These are phyloP conservation scores for Trichoderma pleuroti DNA, from an alignment of 2,329 filamentous ascomycete genomes.

Conservation along the genomic window DNA sequence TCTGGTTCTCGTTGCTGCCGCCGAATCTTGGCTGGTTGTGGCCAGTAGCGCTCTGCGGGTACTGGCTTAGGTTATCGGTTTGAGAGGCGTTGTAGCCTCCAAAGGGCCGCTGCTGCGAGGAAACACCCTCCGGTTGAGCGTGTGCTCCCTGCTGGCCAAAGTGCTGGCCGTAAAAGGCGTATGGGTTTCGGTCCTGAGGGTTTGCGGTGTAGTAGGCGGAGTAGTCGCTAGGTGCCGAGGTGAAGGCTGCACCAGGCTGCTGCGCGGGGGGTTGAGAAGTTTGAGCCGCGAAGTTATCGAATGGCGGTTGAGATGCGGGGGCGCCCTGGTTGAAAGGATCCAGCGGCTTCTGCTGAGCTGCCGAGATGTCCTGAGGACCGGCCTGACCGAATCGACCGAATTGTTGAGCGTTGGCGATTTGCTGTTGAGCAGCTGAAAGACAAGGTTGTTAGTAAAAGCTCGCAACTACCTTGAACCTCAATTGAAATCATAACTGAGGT, in stretches of 20 bases:
- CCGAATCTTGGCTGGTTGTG: constrained; percentile 59
- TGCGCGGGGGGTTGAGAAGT: constrained; percentile 57
- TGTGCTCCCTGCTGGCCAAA: constrained; percentile 55
- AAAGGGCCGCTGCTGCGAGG: constrained; percentile 69
- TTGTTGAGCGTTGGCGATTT: constrained; percentile 58
- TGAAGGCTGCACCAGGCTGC: constrained; percentile 63
- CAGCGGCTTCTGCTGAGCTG: constrained; percentile 71
- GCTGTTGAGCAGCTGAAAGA: constrained; percentile 41
- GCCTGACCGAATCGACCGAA: constrained; percentile 68
- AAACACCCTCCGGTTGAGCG: constrained; percentile 69
- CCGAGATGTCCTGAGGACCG: constrained; percentile 55
- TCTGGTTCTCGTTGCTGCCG: constrained; percentile 64
- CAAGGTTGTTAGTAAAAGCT: constrained; percentile 19
- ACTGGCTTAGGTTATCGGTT: constrained; percentile 63
- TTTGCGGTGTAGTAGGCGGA: constrained; percentile 82
- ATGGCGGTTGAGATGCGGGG: constrained; percentile 49
- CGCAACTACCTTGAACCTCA: not conserved
- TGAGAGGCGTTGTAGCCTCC: constrained; percentile 69
- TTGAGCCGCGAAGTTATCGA: constrained; percentile 58
- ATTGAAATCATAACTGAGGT: constrained; percentile 23
- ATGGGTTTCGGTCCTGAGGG: constrained; percentile 66
- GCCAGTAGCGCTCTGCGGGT: constrained; percentile 64
- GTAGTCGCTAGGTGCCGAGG: constrained; percentile 74
- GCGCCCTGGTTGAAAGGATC: constrained; percentile 74
- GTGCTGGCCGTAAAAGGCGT: constrained; percentile 72